These are phyloP conservation scores for Saccharomyces hybrid DNA, from an alignment of 1,139 yeast species.

Conservation along the genomic window DNA sequence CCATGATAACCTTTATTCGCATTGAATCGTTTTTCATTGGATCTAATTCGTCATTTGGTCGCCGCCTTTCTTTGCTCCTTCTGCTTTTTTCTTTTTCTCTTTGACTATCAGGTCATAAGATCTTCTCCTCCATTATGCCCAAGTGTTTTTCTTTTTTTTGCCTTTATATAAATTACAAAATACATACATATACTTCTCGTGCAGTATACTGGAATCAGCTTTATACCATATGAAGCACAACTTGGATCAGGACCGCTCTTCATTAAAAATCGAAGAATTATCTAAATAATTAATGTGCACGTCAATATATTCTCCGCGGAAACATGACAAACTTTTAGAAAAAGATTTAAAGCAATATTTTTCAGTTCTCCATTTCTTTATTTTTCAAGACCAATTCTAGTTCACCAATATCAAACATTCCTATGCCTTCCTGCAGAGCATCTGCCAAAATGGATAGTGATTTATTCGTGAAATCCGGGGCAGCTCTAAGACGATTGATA, in stretches of 20 bases:
- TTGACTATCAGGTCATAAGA: neutral
- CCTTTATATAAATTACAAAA: neutral
- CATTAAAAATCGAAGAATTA: neutral
- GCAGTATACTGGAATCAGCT: neutral
- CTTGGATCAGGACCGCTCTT: neutral
- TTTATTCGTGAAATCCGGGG: slow-evolving; percentile 55
- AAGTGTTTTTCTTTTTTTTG: neutral
- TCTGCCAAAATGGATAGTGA: slow-evolving; percentile 58
- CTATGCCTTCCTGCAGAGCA: slow-evolving; percentile 56
- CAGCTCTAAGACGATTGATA: slow-evolving; percentile 52
- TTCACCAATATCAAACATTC: slow-evolving; percentile 59
- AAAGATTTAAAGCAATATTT: neutral
- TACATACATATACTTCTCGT: neutral
- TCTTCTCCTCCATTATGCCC: neutral
- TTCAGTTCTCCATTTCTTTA: neutral
- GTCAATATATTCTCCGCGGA: neutral
- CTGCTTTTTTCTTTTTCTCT: neutral
- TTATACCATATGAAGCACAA: neutral
- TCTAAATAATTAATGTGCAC: neutral
- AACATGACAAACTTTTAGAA: neutral
- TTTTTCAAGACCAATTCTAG: slow-evolving; percentile 32
- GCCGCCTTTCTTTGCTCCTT: neutral
- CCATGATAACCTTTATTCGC: neutral
- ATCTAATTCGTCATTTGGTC: neutral
- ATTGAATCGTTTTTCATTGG: neutral